A percentile compares a stretch with the other conserved stretches of the same genome.
Conservation (phyloP, 495 filamentous ascomycete genomes). For the Daldinia childiae region DNA sequence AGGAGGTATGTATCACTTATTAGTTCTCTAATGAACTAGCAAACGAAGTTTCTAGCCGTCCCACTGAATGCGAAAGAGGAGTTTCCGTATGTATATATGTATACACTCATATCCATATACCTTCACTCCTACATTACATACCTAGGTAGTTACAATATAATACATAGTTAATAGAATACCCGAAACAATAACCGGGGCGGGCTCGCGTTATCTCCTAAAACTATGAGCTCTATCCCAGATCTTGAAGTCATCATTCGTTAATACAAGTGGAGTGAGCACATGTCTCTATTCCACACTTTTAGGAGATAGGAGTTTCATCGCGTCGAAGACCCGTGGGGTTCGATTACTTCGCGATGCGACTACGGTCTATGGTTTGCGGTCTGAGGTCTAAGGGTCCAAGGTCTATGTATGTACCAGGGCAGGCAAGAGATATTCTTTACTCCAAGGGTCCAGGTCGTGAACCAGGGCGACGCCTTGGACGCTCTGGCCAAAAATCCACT, state of each 20-base stretch:
- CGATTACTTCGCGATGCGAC: constrained; percentile 29
- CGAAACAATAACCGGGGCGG: constrained; percentile 26
- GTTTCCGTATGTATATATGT: constrained; percentile 7
- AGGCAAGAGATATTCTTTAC: constrained; percentile 3
- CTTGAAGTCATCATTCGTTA: not conserved
- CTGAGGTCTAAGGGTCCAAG: not conserved
- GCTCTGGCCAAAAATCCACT: constrained; percentile 15
- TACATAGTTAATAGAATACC: not conserved
- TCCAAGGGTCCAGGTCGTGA: constrained; percentile 9
- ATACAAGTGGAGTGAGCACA: not conserved
- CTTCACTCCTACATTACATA: not conserved
- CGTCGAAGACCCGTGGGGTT: constrained; percentile 11
- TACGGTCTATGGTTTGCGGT: constrained; percentile 4
- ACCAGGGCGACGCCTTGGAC: constrained; percentile 10
- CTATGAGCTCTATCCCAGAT: not conserved
- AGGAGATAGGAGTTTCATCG: constrained; percentile 34
- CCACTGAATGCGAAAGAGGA: constrained; percentile 15
- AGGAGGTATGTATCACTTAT: not conserved
- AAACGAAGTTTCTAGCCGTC: constrained; percentile 23
- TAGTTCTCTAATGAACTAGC: constrained; percentile 1
- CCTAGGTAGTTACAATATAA: no score
- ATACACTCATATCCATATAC: not conserved
- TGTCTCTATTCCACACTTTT: not conserved
- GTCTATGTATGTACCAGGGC: not conserved
- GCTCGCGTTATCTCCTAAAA: not conserved